phyloP scores from a whole-genome alignment of 345 rosid genomes.

The Lepidium aucheri region DNA sequence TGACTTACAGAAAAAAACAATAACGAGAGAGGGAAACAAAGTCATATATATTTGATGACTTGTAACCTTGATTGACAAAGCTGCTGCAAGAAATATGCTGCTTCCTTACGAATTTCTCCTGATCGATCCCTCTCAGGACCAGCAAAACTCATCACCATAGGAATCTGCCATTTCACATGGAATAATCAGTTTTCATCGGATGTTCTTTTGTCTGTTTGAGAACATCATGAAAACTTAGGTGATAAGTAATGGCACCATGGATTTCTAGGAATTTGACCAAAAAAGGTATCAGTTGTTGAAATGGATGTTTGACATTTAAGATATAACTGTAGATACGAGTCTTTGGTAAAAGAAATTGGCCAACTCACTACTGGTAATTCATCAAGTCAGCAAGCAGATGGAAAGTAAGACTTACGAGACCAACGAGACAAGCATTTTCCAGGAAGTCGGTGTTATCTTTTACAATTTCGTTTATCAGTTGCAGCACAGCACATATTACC shows the following conservation, averaged over 20 bases:
- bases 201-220: background rate
- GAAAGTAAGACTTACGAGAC: slow-evolving; percentile 49
- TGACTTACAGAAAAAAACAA: background rate
- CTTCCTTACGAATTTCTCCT: slow-evolving; percentile 88
- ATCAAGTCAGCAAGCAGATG: slow-evolving; percentile 9
- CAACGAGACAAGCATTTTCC: slow-evolving; percentile 98
- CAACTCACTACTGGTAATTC: background rate
- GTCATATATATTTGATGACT: background rate
- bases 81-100: slow-evolving; percentile 89
- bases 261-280: background rate
- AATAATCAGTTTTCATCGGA: background rate
- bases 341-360: background rate
- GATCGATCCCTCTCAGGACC: slow-evolving; percentile 56
- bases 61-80: slow-evolving; percentile 89
- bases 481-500: slow-evolving; percentile 88
- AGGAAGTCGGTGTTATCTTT: slow-evolving; percentile 75
- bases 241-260: background rate
- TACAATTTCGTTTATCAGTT: slow-evolving; percentile 76
- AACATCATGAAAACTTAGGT: background rate
- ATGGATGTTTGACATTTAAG: background rate
- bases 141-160: slow-evolving; percentile 66
- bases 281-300: background rate
- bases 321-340: background rate
- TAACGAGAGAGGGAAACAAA: background rate
- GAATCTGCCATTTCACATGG: slow-evolving; percentile 48